These are phyloP conservation scores for Gossypium arboreum DNA, from an alignment of 345 rosid species.

Conservation along the genomic window DNA sequence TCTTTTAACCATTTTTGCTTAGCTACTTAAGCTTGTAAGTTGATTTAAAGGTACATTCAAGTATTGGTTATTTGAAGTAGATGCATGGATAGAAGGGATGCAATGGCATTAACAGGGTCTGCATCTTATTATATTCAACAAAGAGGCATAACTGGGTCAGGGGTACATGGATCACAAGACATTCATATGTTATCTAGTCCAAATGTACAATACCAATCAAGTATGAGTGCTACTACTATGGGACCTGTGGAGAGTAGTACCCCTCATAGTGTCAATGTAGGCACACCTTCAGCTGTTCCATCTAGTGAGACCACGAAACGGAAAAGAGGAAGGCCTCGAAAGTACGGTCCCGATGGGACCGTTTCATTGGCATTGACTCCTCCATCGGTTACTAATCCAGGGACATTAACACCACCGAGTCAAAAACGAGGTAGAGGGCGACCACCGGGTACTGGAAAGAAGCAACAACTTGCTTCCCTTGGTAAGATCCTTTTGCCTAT, in stretches of 20 bases:
- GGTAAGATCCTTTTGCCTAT: constrained; percentile 36
- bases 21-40: constrained; percentile 24
- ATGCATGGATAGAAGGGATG: constrained; percentile 96
- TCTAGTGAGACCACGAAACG: constrained; percentile 55
- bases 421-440: constrained; percentile 90
- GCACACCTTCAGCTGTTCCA: constrained; percentile 38
- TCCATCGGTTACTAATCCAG: constrained; percentile 50
- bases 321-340: constrained; percentile 86
- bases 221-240: constrained; percentile 40
- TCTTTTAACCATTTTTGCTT: neutral
- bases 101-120: constrained; percentile 67
- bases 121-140: constrained; percentile 79
- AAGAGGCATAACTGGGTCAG: constrained; percentile 59
- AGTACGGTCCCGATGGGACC: constrained; percentile 70
- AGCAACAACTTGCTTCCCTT: constrained; percentile 59
- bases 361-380: constrained; percentile 78
- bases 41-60: constrained; percentile 20
- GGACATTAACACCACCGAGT: constrained; percentile 46
- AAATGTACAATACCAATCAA: constrained; percentile 53
- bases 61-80: constrained; percentile 36
- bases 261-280: constrained; percentile 51
- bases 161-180: constrained; percentile 59
- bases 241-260: constrained; percentile 49
- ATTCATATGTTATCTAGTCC: constrained; percentile 44
- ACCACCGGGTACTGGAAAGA: constrained; percentile 86